phyloP scores from a whole-genome alignment of 75 land plant genomes.

The Picea glauca region DNA sequence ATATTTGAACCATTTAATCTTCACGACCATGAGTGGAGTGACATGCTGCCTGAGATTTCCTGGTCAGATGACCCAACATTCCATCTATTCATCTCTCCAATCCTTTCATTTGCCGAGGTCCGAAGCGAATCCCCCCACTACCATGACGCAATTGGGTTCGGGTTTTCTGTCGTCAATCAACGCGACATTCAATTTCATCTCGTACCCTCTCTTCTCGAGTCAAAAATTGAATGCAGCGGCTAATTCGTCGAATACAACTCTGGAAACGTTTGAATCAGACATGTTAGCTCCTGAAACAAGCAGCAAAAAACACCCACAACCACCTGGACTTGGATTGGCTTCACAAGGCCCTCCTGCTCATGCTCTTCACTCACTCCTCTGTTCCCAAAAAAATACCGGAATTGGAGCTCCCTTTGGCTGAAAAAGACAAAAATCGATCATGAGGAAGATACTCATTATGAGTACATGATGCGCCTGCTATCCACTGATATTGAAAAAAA shows the following conservation, averaged over 20 bases:
- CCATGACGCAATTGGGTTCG: not conserved
- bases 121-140: not conserved
- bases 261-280: constrained; percentile 10
- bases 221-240: too few relatives aligned
- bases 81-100: too few relatives aligned
- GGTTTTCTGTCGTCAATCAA: not conserved
- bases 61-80: too few relatives aligned
- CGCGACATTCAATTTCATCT: not conserved
- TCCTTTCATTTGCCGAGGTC: too few relatives aligned
- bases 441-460: too few relatives aligned
- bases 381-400: constrained; percentile 13
- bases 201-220: not conserved
- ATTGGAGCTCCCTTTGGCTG: constrained; percentile 13
- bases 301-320: not conserved
- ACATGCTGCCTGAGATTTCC: too few relatives aligned
- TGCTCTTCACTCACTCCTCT: constrained; percentile 9
- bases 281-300: constrained; percentile 6
- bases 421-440: constrained; percentile 15
- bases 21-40: too few relatives aligned
- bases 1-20: too few relatives aligned
- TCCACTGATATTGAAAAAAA: too few relatives aligned
- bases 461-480: too few relatives aligned
- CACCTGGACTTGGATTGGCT: constrained; percentile 17
- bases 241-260: not conserved
- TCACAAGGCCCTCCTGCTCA: constrained; percentile 11